These are phyloP conservation scores for Pistacia integerrima DNA, from an alignment of 345 rosid genomes.

Conservation along the genomic window DNA sequence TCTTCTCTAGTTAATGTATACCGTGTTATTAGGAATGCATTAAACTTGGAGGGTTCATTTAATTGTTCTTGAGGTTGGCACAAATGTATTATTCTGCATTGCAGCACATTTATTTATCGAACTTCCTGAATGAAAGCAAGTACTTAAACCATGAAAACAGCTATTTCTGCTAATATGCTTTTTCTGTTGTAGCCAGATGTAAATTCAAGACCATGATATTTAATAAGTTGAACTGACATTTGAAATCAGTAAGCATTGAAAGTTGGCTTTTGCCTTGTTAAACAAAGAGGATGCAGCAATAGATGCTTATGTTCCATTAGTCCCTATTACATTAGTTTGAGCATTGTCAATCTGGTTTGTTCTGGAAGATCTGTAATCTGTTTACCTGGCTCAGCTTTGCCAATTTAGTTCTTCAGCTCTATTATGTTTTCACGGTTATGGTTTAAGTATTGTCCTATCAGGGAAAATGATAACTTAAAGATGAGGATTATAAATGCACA, in stretches of 20 bases:
- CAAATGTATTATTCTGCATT: no score
- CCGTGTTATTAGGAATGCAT: slow-evolving; percentile 15
- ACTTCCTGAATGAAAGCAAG: not conserved
- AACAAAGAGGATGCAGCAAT: not conserved
- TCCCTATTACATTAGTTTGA: no score
- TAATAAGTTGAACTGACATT: not conserved
- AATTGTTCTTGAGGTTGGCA: not conserved
- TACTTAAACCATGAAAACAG: not conserved
- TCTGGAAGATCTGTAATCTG: not conserved
- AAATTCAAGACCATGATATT: not conserved
- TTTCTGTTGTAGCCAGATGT: not conserved
- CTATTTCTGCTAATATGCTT: no score
- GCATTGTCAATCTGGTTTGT: not conserved
- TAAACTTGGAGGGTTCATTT: not conserved
- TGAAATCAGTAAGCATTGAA: not conserved
- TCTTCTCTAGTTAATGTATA: slow-evolving; percentile 4
- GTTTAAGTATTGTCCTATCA: no score
- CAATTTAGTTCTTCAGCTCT: not conserved
- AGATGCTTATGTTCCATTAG: not conserved
- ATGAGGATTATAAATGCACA: not conserved
- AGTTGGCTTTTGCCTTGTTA: not conserved
- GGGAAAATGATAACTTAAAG: not conserved
- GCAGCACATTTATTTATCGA: not conserved
- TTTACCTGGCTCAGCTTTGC: not conserved
- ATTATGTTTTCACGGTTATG: no score